Conservation (phyloP, 1,139 yeast genomes). For the Diutina pseudorugosa region DNA sequence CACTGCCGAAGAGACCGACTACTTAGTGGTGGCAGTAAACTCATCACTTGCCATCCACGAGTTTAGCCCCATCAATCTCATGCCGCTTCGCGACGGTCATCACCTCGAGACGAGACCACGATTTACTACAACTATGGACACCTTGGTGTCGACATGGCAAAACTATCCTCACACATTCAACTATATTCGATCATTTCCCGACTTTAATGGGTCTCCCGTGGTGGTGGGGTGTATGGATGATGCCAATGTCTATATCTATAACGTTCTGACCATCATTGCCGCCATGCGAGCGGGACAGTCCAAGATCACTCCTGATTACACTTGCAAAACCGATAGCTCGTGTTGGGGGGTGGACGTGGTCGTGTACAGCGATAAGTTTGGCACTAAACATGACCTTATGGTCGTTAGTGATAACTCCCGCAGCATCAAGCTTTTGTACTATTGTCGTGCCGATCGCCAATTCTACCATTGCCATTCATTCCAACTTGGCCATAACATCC, state of each 20-base stretch:
- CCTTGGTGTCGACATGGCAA: conserved; percentile 35
- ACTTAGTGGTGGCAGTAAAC: conserved; percentile 17
- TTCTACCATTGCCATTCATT: conserved; percentile 28
- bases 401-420: conserved; percentile 50
- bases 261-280: conserved; percentile 13
- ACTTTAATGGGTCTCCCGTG: conserved; percentile 21
- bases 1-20: conserved; percentile 9
- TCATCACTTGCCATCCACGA: conserved; percentile 20
- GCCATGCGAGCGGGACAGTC: background rate
- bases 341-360: conserved; percentile 54
- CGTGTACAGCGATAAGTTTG: conserved; percentile 13
- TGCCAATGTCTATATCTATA: conserved; percentile 40
- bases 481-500: conserved; percentile 44
- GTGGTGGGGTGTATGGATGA: conserved; percentile 44
- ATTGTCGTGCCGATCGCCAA: conserved; percentile 14
- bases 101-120: conserved; percentile 29
- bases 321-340: conserved; percentile 31
- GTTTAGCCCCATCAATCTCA: conserved; percentile 14
- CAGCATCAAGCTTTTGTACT: conserved; percentile 29
- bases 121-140: conserved; percentile 24
- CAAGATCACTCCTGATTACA: conserved; percentile 16
- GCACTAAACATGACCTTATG: conserved; percentile 22
- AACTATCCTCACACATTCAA: conserved; percentile 48
- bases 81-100: conserved; percentile 15
- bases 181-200: conserved; percentile 17